These are phyloP conservation scores for Talaromyces thailandensis DNA, from an alignment of 495 filamentous ascomycete species.

Conservation along the genomic window DNA sequence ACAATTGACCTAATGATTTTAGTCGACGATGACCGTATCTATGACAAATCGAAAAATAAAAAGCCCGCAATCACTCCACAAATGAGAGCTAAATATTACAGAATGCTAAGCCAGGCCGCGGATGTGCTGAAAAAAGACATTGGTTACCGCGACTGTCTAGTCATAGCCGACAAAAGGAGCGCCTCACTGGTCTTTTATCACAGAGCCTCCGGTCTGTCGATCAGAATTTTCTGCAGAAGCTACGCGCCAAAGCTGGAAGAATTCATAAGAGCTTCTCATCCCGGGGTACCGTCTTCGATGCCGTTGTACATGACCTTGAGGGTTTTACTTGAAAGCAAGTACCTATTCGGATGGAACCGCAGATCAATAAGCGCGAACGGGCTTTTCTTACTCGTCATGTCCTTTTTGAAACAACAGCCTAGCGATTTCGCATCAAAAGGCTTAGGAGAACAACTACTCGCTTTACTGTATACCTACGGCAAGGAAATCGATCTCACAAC, in stretches of 20 bases:
- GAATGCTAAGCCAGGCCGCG: conserved; percentile 16
- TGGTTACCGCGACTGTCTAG: conserved; percentile 3
- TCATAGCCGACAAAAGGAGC: background rate
- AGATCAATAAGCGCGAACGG: conserved; percentile 40
- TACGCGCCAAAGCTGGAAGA: conserved; percentile 22
- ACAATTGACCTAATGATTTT: conserved; percentile 38
- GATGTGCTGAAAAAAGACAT: conserved; percentile 11
- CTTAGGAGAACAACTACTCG: conserved; percentile 35
- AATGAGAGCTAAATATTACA: conserved; percentile 13
- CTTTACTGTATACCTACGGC: conserved; percentile 42
- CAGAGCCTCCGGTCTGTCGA: conserved; percentile 30
- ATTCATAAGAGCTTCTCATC: conserved; percentile 34
- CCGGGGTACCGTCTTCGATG: conserved; percentile 38
- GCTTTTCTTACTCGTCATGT: conserved; percentile 48
- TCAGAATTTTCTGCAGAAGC: conserved; percentile 38
- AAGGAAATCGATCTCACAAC: conserved; percentile 30
- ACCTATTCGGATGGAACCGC: conserved; percentile 31
- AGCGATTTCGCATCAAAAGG: conserved; percentile 13
- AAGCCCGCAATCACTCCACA: conserved; percentile 25
- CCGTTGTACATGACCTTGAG: conserved; percentile 41
- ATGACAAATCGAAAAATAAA: conserved; percentile 14
- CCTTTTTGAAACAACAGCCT: conserved; percentile 29
- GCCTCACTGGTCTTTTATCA: conserved; percentile 19
- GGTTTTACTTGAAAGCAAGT: conserved; percentile 36
- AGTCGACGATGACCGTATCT: conserved; percentile 15